Evolutionary conservation across 805 yeast species (phyloP), one percentile per base, ranked within the genome.

Genomic region (Barnettozyma populi): DNA sequence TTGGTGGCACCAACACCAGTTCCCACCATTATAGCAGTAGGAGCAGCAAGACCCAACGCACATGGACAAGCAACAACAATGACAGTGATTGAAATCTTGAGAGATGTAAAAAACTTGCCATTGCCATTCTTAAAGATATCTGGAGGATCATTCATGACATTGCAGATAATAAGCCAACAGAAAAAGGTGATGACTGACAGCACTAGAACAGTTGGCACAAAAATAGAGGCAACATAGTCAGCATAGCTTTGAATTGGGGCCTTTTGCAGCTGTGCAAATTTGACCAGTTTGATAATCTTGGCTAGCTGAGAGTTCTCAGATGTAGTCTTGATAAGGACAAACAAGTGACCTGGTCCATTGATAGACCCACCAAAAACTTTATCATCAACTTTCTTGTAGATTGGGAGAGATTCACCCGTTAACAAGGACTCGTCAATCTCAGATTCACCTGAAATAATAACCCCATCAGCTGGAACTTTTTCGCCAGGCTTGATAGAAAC

Each of bases 1-100:
- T 88, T 74, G 13, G 78, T 66, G 0, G 99, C 98, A 36, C 96
- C 98, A 20, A 89, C 84, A 36, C 99, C 99, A 2, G 98, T 92
- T 8, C 97, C 99, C 2, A 94, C 99, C 97, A 95, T 94, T 10
- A 94, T 88, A 0, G 98, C 98, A 2, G 99, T 95, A 1, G 99
- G 99, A 0, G 98, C 96, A 4, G 97, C 97, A 44, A 94, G 73
- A 3, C 99, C 99, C 21, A 94, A 69, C 0, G 99, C 98, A 74
- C 99, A 94, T 0, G 99, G 99, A 67, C 99, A 94, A 2, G 99
- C 99, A 43, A 94, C 97, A 10, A 94, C 97, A 53, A 95, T 79
- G 5, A 94, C 99, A 7, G 95, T 82, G 24, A 94, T 92, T 6
- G 95, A 84, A 41, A 90, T 75, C 57, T 86, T 82, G 48, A 95